Evolutionary conservation across 1,284 basidiomycete genomes (phyloP).

Genomic region (Vanrija sp.): DNA sequence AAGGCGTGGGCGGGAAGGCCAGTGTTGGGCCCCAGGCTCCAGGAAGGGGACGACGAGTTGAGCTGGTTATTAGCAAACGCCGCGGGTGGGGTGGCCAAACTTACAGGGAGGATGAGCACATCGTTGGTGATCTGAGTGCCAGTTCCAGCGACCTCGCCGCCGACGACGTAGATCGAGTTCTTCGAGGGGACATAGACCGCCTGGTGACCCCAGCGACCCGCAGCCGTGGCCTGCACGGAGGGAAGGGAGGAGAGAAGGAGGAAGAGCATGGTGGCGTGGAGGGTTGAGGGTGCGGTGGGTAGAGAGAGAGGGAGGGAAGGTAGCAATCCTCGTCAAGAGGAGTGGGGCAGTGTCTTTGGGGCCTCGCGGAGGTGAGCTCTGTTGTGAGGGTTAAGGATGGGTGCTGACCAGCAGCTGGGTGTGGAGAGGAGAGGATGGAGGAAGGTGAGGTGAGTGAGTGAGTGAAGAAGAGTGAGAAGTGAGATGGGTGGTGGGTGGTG

Average conservation of each 20-base stretch:
- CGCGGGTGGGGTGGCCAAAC: constrained; percentile 5
- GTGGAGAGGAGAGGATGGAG: constrained; percentile 3
- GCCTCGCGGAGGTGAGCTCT: background rate
- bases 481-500: constrained; percentile 5
- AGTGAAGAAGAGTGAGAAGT: background rate
- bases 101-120: constrained; percentile 41
- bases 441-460: constrained; percentile 5
- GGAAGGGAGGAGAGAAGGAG: constrained; percentile 22
- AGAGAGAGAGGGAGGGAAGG: constrained; percentile 1
- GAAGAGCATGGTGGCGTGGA: constrained; percentile 10
- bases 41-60: constrained; percentile 35
- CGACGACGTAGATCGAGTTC: constrained; percentile 45
- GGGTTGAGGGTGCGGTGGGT: background rate
- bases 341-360: background rate
- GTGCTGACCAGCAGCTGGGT: constrained; percentile 37
- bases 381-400: constrained; percentile 20
- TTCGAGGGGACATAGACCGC: constrained; percentile 41
- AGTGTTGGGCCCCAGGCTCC: constrained; percentile 29
- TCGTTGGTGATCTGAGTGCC: constrained; percentile 48
- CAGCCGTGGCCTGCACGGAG: constrained; percentile 25
- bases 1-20: constrained; percentile 46
- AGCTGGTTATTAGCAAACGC: constrained; percentile 21
- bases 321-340: constrained; percentile 15
- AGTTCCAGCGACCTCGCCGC: constrained; percentile 36
- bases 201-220: constrained; percentile 47